A percentile compares a stretch with the other conserved stretches of the same genome.
Conservation (phyloP, 2,329 filamentous ascomycete genomes). For the Epichloe scottii region DNA sequence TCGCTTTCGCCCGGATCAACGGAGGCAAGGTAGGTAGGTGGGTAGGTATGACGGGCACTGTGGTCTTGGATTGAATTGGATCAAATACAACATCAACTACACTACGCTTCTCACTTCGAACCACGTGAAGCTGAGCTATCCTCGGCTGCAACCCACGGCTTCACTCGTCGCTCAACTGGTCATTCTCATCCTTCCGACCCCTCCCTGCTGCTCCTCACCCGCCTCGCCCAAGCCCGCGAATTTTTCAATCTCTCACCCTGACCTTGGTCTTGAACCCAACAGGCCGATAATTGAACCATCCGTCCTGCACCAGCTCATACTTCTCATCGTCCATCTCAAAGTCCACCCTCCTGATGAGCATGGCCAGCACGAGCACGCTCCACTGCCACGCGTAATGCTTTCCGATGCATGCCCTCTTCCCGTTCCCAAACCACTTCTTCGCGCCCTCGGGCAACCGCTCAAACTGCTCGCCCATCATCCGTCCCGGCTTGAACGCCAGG, state of each 20-base stretch:
- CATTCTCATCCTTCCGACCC: background rate
- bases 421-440: slow-evolving; percentile 40
- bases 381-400: slow-evolving; percentile 37
- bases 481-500: slow-evolving; percentile 31
- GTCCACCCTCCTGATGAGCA: slow-evolving; percentile 31
- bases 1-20: background rate
- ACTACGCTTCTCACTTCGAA: no score
- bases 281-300: slow-evolving; percentile 41
- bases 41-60: no score
- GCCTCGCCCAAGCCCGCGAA: background rate
- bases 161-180: background rate
- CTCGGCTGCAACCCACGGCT: no score
- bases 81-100: no score
- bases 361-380: slow-evolving; percentile 27
- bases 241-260: slow-evolving; percentile 19
- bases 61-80: no score
- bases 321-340: slow-evolving; percentile 29
- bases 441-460: slow-evolving; percentile 29
- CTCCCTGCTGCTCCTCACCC: background rate
- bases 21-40: background rate
- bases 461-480: slow-evolving; percentile 35
- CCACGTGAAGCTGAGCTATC: no score
- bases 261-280: slow-evolving; percentile 31
- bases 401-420: slow-evolving; percentile 38
- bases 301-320: slow-evolving; percentile 32